Evolutionary conservation across 2,329 filamentous ascomycete species (phyloP).

Genomic region (Nannizziopsis arthrosporioides): DNA sequence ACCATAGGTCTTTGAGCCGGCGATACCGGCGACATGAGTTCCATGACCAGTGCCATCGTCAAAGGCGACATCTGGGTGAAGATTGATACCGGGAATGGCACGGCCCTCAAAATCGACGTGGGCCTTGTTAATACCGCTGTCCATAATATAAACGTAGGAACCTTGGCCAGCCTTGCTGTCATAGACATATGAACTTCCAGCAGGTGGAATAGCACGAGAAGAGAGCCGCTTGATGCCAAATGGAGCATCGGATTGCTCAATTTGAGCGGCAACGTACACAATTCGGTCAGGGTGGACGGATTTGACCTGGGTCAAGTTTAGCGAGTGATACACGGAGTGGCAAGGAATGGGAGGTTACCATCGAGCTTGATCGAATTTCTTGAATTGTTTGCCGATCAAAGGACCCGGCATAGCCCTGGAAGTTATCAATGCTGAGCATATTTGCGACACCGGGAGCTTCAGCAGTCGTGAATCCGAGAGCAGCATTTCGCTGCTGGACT

Average conservation of each 20-base stretch:
- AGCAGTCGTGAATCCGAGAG: constrained; percentile 31
- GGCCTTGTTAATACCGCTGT: constrained; percentile 85
- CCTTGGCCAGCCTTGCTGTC: constrained; percentile 82
- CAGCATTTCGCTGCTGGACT: constrained; percentile 48
- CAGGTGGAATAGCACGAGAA: constrained; percentile 72
- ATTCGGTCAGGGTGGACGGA: constrained; percentile 91
- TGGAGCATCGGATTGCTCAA: constrained; percentile 80
- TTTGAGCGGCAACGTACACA: constrained; percentile 59
- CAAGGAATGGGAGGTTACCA: constrained; percentile 56
- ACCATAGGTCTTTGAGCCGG: constrained; percentile 97
- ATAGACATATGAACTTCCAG: constrained; percentile 97
- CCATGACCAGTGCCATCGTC: constrained; percentile 95
- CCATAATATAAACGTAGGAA: constrained; percentile 96
- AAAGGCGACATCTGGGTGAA: constrained; percentile 72
- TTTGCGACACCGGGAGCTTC: constrained; percentile 54
- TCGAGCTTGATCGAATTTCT: constrained; percentile 83
- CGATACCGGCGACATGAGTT: constrained; percentile 96
- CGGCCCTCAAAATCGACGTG: constrained; percentile 97
- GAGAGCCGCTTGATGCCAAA: constrained; percentile 98
- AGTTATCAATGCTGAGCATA: constrained; percentile 54
- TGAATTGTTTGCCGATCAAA: constrained; percentile 90
- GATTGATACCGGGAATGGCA: constrained; percentile 93
- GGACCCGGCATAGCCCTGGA: constrained; percentile 84
- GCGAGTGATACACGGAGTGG: not conserved
- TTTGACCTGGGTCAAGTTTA: constrained; percentile 55